Evolutionary conservation across 2,329 filamentous ascomycete genomes (phyloP).

Genomic region (Emergomyces pasteurianus): DNA sequence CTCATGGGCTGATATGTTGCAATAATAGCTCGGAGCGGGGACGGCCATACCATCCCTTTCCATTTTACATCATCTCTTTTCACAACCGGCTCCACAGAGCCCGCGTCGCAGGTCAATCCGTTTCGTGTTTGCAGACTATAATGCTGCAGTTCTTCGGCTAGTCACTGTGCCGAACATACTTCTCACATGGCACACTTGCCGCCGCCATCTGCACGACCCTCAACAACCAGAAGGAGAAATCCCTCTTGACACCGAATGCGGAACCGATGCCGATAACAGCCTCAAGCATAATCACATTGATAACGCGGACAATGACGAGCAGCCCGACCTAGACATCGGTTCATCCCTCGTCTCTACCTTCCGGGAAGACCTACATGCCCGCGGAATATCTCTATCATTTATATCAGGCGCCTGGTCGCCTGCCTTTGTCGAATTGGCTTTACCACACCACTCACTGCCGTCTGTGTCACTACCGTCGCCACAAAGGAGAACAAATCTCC

Average conservation of each 20-base stretch:
- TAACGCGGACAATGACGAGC: constrained; percentile 18
- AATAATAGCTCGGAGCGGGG: constrained; percentile 46
- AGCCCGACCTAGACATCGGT: constrained; percentile 37
- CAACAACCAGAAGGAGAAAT: background rate
- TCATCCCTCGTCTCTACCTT: constrained; percentile 37
- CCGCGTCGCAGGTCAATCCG: constrained; percentile 20
- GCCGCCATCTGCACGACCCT: background rate
- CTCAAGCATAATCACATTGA: background rate
- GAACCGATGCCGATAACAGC: background rate
- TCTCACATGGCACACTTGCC: constrained; percentile 38
- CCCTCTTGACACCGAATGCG: background rate
- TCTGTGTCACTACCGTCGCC: background rate
- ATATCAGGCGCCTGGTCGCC: constrained; percentile 50
- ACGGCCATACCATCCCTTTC: constrained; percentile 47
- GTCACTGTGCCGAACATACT: constrained; percentile 51
- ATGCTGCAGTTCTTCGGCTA: constrained; percentile 46
- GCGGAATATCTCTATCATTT: constrained; percentile 40
- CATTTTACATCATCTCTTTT: constrained; percentile 41
- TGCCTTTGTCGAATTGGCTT: constrained; percentile 32
- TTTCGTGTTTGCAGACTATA: constrained; percentile 52
- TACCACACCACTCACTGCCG: constrained; percentile 11
- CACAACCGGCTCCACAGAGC: constrained; percentile 11
- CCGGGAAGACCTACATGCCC: constrained; percentile 27
- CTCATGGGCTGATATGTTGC: background rate
- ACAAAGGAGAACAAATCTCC: constrained; percentile 21